A percentile compares a stretch with the other conserved stretches of the same genome.
Evolutionary conservation across 139 green algal species (phyloP).

Genomic region (Tetradesmus obliquus): DNA sequence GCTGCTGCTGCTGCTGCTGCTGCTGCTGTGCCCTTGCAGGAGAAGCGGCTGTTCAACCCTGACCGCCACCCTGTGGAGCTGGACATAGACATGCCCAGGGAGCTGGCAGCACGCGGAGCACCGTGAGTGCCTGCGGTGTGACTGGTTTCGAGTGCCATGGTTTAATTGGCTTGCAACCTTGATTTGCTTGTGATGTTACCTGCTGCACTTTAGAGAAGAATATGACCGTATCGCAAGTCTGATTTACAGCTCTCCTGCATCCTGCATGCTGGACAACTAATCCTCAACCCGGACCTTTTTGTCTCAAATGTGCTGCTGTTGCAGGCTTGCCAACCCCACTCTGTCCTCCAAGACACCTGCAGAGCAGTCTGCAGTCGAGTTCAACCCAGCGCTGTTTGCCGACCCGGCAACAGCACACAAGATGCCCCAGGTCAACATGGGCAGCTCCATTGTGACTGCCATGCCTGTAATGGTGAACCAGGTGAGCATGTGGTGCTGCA

Average conservation of each 20-base stretch:
- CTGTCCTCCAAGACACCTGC: constrained; percentile 1
- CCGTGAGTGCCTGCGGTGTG: neutral
- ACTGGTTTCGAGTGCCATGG: too few species aligned
- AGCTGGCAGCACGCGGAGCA: neutral
- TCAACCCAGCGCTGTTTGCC: neutral
- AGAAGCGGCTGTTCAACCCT: constrained; percentile 44
- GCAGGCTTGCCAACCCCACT: neutral
- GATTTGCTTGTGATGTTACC: too few species aligned
- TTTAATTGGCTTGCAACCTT: too few species aligned
- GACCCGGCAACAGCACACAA: neutral
- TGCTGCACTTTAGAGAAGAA: too few species aligned
- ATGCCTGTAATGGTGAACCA: constrained; percentile 25
- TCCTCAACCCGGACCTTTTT: too few species aligned
- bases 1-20: neutral
- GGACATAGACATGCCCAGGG: constrained; percentile 18
- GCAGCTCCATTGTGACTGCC: constrained; percentile 41
- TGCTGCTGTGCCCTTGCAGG: neutral
- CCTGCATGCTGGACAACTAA: too few species aligned
- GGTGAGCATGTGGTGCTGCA: neutral
- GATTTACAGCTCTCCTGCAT: too few species aligned
- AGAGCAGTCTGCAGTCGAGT: constrained; percentile 3
- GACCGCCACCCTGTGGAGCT: constrained; percentile 32
- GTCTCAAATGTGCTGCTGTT: neutral
- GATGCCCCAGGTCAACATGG: constrained; percentile 44
- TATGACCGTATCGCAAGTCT: too few species aligned